These are phyloP conservation scores for Rugosomyces carneus DNA, from an alignment of 1,284 basidiomycete species.

Conservation along the genomic window DNA sequence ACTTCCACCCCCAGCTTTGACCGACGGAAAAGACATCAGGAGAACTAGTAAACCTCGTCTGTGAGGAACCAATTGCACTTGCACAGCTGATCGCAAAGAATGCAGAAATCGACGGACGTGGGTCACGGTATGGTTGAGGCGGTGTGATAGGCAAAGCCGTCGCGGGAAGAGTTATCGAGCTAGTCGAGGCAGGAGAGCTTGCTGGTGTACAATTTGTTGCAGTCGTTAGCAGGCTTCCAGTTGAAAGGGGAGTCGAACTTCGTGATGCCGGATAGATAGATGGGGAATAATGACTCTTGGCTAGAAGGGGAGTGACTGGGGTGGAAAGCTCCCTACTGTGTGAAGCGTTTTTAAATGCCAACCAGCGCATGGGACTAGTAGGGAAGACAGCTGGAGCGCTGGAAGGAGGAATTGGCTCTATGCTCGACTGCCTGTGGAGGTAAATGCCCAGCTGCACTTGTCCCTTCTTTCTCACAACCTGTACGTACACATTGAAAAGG, in stretches of 20 bases:
- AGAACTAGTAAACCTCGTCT: constrained; percentile 80
- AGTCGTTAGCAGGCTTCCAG: constrained; percentile 18
- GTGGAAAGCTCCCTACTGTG: constrained; percentile 25
- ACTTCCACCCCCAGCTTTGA: constrained; percentile 82
- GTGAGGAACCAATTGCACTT: constrained; percentile 72
- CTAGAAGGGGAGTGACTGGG: constrained; percentile 18
- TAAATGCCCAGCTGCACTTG: constrained; percentile 82
- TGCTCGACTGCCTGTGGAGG: constrained; percentile 77
- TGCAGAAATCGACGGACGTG: constrained; percentile 59
- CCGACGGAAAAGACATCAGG: constrained; percentile 82
- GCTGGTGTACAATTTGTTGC: constrained; percentile 23
- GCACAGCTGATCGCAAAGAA: constrained; percentile 85
- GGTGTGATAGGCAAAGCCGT: constrained; percentile 38
- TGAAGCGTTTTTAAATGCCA: not conserved
- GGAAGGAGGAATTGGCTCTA: constrained; percentile 55
- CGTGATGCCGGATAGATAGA: constrained; percentile 37
- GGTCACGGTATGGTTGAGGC: constrained; percentile 67
- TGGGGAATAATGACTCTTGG: constrained; percentile 35
- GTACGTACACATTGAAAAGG: constrained; percentile 83
- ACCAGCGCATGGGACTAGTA: constrained; percentile 1
- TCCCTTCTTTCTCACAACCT: constrained; percentile 54
- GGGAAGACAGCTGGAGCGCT: constrained; percentile 26
- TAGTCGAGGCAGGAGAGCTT: constrained; percentile 10
- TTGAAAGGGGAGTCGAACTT: constrained; percentile 33
- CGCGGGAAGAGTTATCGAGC: constrained; percentile 30